Percentiles rank a stretch among this genome's conserved stretches.
Evolutionary conservation across 495 filamentous ascomycete species (phyloP).

Genomic region (Rhypophila decipiens): DNA sequence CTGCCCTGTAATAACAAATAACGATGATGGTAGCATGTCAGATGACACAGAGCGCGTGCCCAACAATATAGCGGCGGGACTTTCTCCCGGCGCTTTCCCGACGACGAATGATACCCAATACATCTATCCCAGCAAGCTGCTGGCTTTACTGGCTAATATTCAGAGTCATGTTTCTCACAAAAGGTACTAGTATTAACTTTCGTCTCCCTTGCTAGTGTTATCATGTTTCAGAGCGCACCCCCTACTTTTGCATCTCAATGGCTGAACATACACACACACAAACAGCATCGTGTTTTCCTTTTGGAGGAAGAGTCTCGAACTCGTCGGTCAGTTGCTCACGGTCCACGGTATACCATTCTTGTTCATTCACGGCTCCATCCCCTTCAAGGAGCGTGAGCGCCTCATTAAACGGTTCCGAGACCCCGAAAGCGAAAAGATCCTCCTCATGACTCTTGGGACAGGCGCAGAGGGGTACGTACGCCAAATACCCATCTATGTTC

Average conservation of each 20-base stretch:
- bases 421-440: slow-evolving; percentile 1
- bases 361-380: not conserved
- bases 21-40: not conserved
- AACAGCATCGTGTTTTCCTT: not conserved
- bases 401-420: not conserved
- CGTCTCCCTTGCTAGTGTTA: too few species aligned
- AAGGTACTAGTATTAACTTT: too few species aligned
- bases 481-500: too few species aligned
- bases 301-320: not conserved
- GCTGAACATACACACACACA: too few species aligned
- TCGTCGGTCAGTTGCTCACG: not conserved
- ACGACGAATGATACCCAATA: too few species aligned
- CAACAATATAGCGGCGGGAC: too few species aligned
- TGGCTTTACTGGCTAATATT: not conserved
- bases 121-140: not conserved
- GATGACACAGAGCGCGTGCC: too few species aligned
- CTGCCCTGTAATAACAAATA: not conserved
- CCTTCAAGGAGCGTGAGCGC: not conserved
- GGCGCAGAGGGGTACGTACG: slow-evolving; percentile 33
- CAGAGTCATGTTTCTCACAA: not conserved
- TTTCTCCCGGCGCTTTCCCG: too few species aligned
- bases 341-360: not conserved
- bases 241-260: too few species aligned
- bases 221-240: too few species aligned
- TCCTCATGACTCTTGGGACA: slow-evolving; percentile 39